Conservation (phyloP, 2,329 filamentous ascomycete genomes). For the Exserohilum rostratum region DNA sequence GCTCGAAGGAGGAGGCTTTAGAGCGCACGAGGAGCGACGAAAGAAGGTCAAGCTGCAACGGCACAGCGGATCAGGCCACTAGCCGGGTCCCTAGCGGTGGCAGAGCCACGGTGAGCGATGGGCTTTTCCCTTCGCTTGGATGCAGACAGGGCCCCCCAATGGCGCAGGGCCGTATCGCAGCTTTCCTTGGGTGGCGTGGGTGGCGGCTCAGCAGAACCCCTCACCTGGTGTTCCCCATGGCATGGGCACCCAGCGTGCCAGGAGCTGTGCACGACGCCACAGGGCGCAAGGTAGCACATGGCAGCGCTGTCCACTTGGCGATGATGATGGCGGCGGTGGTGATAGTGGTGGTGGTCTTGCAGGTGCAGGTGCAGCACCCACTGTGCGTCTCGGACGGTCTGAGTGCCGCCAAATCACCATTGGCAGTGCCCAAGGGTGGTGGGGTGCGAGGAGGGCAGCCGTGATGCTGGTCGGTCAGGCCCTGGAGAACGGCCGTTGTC, state of each 20-base stretch:
- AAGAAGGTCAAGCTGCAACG: slow-evolving; percentile 25
- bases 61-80: slow-evolving; percentile 29
- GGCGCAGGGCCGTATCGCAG: slow-evolving; percentile 21
- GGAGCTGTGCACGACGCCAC: slow-evolving; percentile 39
- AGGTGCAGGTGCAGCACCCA: background rate
- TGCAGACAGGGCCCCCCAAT: slow-evolving; percentile 13
- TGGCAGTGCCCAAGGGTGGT: background rate
- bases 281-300: slow-evolving; percentile 41
- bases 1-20: slow-evolving; percentile 30
- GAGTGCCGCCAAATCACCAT: background rate
- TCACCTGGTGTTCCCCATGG: slow-evolving; percentile 21
- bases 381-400: background rate
- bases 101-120: slow-evolving; percentile 19
- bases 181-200: slow-evolving; percentile 36
- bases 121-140: slow-evolving; percentile 27
- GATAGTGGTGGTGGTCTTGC: too few relatives aligned
- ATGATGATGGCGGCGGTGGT: background rate
- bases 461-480: background rate
- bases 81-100: slow-evolving; percentile 17
- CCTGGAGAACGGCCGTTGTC: slow-evolving; percentile 1
- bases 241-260: slow-evolving; percentile 17
- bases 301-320: slow-evolving; percentile 37
- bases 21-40: slow-evolving; percentile 35
- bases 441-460: slow-evolving; percentile 7
- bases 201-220: slow-evolving; percentile 35